These are phyloP conservation scores for Acanthamoeba royreba DNA, from an alignment of 208 protist genomes.

Conservation along the genomic window DNA sequence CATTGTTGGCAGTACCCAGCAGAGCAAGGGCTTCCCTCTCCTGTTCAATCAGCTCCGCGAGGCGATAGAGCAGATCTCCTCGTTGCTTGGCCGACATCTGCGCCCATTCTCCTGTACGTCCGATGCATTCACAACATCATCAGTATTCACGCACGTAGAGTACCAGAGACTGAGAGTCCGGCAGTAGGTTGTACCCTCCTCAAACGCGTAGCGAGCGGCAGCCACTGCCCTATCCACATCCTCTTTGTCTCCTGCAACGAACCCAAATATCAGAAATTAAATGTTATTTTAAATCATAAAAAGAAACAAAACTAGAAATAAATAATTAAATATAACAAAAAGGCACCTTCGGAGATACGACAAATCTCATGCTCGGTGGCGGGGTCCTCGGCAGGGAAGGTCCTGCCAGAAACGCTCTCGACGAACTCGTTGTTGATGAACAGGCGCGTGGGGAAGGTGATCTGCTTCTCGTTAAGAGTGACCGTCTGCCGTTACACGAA, in stretches of 20 bases:
- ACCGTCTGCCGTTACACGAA: too few relatives aligned
- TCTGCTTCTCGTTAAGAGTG: not conserved
- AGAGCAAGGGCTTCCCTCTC: not conserved
- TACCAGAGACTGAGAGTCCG: too few relatives aligned
- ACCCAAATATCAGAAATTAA: not conserved
- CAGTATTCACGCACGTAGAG: too few relatives aligned
- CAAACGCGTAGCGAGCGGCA: not conserved
- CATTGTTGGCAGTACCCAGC: not conserved
- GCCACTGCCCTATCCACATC: not conserved
- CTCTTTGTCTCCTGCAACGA: not conserved
- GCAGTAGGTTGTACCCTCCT: not conserved
- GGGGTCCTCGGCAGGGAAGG: not conserved
- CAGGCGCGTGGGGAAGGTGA: not conserved
- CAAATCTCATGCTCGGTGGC: not conserved
- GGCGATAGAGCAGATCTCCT: not conserved
- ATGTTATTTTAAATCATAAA: not conserved
- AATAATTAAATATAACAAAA: not conserved
- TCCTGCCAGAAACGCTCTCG: not conserved
- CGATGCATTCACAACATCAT: not conserved
- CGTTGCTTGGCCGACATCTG: not conserved
- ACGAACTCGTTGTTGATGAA: constrained; percentile 45
- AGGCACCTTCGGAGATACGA: too few relatives aligned
- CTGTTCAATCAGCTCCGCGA: constrained; percentile 12
- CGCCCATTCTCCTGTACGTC: not conserved
- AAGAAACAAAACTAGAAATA: not conserved